Percentiles rank a stretch among this genome's conserved stretches.
These are phyloP conservation scores for Heracleum sosnowskyi DNA, from an alignment of 129 eudicot genomes.

Conservation along the genomic window DNA sequence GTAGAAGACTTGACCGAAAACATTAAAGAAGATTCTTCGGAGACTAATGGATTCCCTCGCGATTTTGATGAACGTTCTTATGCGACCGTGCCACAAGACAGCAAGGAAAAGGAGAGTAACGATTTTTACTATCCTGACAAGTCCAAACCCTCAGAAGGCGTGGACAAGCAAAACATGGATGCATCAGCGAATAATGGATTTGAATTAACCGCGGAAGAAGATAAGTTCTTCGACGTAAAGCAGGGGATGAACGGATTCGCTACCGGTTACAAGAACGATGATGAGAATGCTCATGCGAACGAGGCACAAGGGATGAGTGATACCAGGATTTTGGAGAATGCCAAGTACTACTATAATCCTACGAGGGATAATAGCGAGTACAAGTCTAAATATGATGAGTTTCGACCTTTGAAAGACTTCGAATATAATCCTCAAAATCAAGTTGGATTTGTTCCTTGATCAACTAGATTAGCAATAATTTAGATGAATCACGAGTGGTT, in stretches of 20 bases:
- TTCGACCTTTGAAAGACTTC: too few relatives aligned
- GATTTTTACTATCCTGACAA: neutral
- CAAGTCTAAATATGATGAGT: neutral
- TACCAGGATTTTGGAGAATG: neutral
- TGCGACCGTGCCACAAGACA: neutral
- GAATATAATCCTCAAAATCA: too few relatives aligned
- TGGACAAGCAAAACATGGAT: too few relatives aligned
- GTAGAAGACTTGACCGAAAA: constrained; percentile 10
- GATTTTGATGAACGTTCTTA: neutral
- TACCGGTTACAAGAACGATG: too few relatives aligned
- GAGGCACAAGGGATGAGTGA: neutral
- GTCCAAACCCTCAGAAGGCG: neutral
- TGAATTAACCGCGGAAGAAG: too few relatives aligned
- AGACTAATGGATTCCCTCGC: neutral
- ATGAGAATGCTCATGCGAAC: neutral
- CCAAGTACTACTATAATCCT: too few relatives aligned
- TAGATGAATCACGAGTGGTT: neutral
- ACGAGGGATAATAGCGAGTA: neutral
- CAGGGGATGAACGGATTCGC: too few relatives aligned
- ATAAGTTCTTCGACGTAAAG: too few relatives aligned
- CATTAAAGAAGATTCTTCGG: neutral
- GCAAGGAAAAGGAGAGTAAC: neutral
- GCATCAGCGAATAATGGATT: too few relatives aligned
- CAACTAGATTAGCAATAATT: too few relatives aligned
- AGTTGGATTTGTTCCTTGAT: too few relatives aligned